These are phyloP conservation scores for Oryza glumipatula DNA, from an alignment of 176 grass and related monocot genomes.

Conservation along the genomic window DNA sequence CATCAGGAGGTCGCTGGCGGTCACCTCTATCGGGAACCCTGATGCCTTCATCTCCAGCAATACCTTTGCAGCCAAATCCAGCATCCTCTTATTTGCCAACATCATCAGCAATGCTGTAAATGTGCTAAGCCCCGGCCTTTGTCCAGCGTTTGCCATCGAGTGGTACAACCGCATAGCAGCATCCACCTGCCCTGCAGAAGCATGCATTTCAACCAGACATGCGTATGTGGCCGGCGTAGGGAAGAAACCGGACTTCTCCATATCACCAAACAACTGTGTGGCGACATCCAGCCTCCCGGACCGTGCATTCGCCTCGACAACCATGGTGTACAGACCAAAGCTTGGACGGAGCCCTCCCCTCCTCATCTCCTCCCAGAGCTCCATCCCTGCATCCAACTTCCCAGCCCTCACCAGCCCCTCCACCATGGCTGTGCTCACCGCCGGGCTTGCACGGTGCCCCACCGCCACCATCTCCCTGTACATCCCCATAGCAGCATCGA, in stretches of 20 bases:
- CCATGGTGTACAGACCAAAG: conserved; percentile 84
- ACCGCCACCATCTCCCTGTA: conserved; percentile 82
- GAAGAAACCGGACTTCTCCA: conserved; percentile 97
- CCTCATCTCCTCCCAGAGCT: conserved; percentile 91
- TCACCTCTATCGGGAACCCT: conserved; percentile 84
- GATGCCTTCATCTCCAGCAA: conserved; percentile 92
- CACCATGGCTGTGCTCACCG: conserved; percentile 64
- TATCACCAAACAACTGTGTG: conserved; percentile 66
- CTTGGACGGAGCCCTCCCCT: conserved; percentile 62
- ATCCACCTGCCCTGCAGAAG: conserved; percentile 77
- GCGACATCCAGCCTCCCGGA: conserved; percentile 68
- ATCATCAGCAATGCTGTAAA: conserved; percentile 80
- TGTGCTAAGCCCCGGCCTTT: conserved; percentile 75
- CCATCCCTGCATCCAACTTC: conserved; percentile 81
- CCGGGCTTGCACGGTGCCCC: conserved; percentile 55
- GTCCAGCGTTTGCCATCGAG: conserved; percentile 86
- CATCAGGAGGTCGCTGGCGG: conserved; percentile 87
- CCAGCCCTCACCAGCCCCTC: conserved; percentile 79
- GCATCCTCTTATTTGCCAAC: conserved; percentile 77
- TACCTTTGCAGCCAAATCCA: conserved; percentile 89
- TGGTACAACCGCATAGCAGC: conserved; percentile 76
- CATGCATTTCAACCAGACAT: conserved; percentile 90
- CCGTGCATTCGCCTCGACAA: conserved; percentile 86
- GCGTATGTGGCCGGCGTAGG: conserved; percentile 81
- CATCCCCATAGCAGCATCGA: conserved; percentile 78